phyloP scores from a whole-genome alignment of 352 stramenopile genomes.

The Pythium brachiatum region DNA sequence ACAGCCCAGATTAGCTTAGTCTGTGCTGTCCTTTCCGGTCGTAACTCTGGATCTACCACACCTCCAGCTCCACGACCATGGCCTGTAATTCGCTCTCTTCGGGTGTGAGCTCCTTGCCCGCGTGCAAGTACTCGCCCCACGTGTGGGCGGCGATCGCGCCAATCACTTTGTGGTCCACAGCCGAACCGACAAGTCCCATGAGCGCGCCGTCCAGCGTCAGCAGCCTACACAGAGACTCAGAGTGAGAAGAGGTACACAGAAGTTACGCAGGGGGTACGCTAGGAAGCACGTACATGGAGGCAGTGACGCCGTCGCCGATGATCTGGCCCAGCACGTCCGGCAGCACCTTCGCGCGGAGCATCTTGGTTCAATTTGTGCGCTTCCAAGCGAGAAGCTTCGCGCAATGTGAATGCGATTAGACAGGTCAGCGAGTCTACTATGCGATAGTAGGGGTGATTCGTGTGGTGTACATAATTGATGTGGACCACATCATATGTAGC shows the following conservation, averaged over 20 bases:
- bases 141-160: constrained; percentile 82
- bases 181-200: constrained; percentile 67
- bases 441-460: background rate
- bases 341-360: constrained; percentile 79
- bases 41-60: constrained; percentile 12
- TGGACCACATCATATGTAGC: constrained; percentile 17
- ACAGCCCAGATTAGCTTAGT: background rate
- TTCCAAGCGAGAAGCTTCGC: background rate
- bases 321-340: constrained; percentile 79
- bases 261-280: background rate
- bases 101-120: constrained; percentile 64
- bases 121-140: constrained; percentile 79
- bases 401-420: background rate
- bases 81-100: constrained; percentile 46
- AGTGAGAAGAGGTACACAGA: background rate
- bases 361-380: constrained; percentile 15
- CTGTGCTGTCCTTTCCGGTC: background rate
- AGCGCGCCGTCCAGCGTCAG: constrained; percentile 85
- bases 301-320: constrained; percentile 66
- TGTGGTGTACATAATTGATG: background rate
- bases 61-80: constrained; percentile 77
- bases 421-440: background rate
- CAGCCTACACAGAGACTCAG: constrained; percentile 37
- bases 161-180: constrained; percentile 82
- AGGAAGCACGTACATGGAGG: constrained; percentile 58